Evolutionary conservation across 164 flowering plant species (phyloP), one percentile per base, ranked within the genome.

Genomic region (Macadamia integrifolia): DNA sequence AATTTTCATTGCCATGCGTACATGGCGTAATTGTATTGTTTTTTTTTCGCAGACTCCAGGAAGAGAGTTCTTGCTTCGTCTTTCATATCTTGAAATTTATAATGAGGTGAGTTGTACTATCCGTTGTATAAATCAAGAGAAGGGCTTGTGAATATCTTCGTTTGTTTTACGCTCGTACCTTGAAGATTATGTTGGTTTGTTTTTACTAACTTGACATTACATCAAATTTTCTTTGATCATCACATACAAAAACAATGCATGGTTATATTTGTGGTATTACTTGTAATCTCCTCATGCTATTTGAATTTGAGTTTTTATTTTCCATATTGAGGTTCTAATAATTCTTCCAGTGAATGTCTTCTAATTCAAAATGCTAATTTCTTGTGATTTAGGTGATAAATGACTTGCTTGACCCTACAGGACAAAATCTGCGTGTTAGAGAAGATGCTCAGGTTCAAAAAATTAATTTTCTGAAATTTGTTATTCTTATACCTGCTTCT

Each of bases 321-420:
- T 30, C 64, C 30, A 56, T 63, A 11, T 28, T 30, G 6, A n/a
- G 13, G 15, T 53, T 57, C 44, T 31, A 55, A 31, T 44, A 23
- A 9, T 14, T 17, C 49, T 29, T 31, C 10, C 13, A 44, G 30
- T 63, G 32, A n/a, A 70, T 57, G 29, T 67, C 50, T 28, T 58
- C 42, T 48, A 42, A 58, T 15, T 6, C 62, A 13, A n/a, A 49
- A 32, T 50, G 60, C 64, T 18, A 12, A 50, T 42, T 28, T 46
- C 32, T 66, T 60, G 31, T 67, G 31, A 9, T 58, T 69, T 64
- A 94, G 99, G 93, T 94, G 78, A 94, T 94, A 75, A 94, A 94
- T 85, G 99, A 94, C 80, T 86, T 94, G 81, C 97, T 94, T 67
- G 99, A 94, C 80, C 99, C 99, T 67, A 92, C 99, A 3, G 97